Evolutionary conservation across 1,139 yeast genomes (phyloP), one percentile per base, ranked within the genome.

Genomic region (Scheffersomyces cryptocercus): DNA sequence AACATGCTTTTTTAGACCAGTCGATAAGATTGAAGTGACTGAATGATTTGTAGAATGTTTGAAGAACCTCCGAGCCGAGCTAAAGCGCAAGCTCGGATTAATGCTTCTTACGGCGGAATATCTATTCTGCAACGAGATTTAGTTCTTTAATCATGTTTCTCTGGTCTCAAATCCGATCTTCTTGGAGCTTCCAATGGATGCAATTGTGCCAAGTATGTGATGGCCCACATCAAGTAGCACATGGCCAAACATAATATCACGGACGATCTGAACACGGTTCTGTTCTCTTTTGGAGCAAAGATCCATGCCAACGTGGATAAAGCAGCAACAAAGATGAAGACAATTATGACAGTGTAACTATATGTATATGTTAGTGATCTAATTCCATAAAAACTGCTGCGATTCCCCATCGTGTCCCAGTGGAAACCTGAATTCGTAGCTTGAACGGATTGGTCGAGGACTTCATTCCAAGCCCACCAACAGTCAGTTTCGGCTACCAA

Each of bases 201-300:
- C 46, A 86, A 69, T 58, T 86, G 95, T 29, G 84, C 81, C 52
- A 88, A 68, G 58, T 87, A 88, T 6, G 97, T 88, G 54, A 88
- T 83, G 28, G 96, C 97, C 97, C 97, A 89, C 96, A 90, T 88
- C 59, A 90, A 75, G 64, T 79, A 90, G 74, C 90, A 86, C 96
- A 90, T 87, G 16, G 95, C 83, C 59, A 91, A 66, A 3, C 91
- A 81, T 52, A 91, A 75, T 43, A 85, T 84, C 39, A 90, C 82
- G 10, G 97, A 88, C 43, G 96, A 87, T 70, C 97, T 81, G 95
- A 96, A 90, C 37, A 91, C 97, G 29, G 83, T 76, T 47, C 73
- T 72, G 56, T 79, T 82, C 48, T 77, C 76, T 58, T 77, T 78
- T 29, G 86, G 85, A 13, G 85, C 82, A 58, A 76, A 76, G 37